phyloP scores from a whole-genome alignment of 306 rosid genomes.

The Prosopis cineraria region DNA sequence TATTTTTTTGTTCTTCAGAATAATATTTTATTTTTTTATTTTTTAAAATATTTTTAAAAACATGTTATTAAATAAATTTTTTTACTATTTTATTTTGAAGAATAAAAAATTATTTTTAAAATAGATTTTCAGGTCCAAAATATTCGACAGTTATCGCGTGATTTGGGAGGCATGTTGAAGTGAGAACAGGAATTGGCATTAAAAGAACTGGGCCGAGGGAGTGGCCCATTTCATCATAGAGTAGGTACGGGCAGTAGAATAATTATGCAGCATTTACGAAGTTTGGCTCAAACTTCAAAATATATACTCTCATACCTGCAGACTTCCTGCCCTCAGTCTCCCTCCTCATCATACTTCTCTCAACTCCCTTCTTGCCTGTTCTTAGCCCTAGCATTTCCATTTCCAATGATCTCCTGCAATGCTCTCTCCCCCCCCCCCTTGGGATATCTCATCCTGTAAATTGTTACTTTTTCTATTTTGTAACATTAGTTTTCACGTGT shows the following conservation, averaged over 20 bases:
- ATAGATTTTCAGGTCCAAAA: no score
- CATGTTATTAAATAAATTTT: no score
- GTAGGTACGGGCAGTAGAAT: background rate
- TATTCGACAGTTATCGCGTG: no score
- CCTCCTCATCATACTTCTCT: conserved; percentile 35
- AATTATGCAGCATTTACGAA: conserved; percentile 49
- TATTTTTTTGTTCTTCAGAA: no score
- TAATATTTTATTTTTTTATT: no score
- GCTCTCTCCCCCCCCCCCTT: background rate
- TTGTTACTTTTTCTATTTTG: background rate
- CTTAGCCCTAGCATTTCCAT: background rate
- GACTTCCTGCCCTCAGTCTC: background rate
- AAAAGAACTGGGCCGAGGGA: background rate
- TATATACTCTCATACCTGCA: conserved; percentile 50
- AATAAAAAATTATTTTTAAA: no score
- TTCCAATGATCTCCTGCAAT: background rate
- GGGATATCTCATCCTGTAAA: background rate
- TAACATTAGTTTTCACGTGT: background rate
- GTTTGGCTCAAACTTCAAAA: conserved; percentile 89
- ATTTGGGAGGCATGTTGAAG: no score
- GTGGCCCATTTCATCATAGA: background rate
- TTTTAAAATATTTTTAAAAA: no score
- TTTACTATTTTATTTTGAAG: no score
- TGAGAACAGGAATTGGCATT: no score
- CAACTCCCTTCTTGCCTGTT: background rate